Evolutionary conservation across 345 rosid genomes (phyloP), one percentile per base, ranked within the genome.

Genomic region (Hevea brasiliensis): DNA sequence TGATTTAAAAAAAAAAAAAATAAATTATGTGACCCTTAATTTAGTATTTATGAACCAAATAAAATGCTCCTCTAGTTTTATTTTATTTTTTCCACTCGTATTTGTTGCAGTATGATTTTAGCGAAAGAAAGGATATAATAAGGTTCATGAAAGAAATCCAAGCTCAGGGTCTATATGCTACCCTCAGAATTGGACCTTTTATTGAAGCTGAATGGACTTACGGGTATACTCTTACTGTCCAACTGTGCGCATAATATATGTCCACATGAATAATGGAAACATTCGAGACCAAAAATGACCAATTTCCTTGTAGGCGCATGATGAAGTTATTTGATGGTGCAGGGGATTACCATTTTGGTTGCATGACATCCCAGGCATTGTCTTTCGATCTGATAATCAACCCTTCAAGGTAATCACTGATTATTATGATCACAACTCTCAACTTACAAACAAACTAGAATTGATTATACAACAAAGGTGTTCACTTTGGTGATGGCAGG

Each of bases 261-360:
- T 56, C 18, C 11, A 10, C 24, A 4, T 7, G 6, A 57, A 8
- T 57, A 2, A 11, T 24, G 35, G 11, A 24, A 26, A 58, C 15
- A 27, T 26, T 24, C 37, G 11, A 58, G 12, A 23, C 18, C 37
- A 58, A 0, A 1, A 58, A 26, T 12, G 17, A 27, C 13, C 60
- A 21, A 55, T 7, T 2, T 50, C 55, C 18, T 1, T 18, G n/a
- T n/a, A 53, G 57, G 23, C 15, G 57, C 45, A 35, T 35, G 41
- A 63, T 63, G 55, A 24, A 47, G 10, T 12, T 3, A 45, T 23
- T 24, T 45, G 40, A 65, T 65, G 54, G n/a, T 81, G 81, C 82
- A 90, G 97, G 68, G 97, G 97, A 26, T 78, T 91, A 26, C 96
- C 98, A 18, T 87, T 84, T 77, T 91, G 97, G 98, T 79, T 93